A percentile compares a stretch with the other conserved stretches of the same genome.
Evolutionary conservation across 148 eudicot species (phyloP).

Genomic region (Silene uniflora): DNA sequence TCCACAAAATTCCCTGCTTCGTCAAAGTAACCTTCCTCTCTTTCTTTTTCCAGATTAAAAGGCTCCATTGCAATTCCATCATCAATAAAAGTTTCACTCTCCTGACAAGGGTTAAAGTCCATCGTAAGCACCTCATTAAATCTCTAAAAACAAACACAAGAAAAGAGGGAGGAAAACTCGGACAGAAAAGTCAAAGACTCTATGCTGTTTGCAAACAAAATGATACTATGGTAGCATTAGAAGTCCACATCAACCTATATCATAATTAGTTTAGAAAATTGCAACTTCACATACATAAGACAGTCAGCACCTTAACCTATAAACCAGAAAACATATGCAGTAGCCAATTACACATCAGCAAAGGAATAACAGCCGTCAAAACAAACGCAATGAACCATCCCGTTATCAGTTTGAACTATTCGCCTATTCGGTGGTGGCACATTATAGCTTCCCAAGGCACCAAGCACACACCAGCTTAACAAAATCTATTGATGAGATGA

Average conservation of each 20-base stretch:
- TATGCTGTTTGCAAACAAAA: no score
- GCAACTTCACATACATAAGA: not conserved
- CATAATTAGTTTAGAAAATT: not conserved
- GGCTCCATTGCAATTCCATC: constrained; percentile 79
- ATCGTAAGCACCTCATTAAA: constrained; percentile 10
- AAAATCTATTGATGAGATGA: not conserved
- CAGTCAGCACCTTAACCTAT: not conserved
- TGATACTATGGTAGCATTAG: not conserved
- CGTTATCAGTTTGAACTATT: not conserved
- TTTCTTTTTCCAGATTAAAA: constrained; percentile 75
- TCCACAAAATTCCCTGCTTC: constrained; percentile 84
- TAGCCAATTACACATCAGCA: not conserved
- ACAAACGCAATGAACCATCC: not conserved
- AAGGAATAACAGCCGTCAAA: not conserved
- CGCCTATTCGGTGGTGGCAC: not conserved
- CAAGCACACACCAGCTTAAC: not conserved
- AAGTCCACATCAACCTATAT: not conserved
- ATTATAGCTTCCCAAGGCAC: not conserved
- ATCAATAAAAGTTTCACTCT: constrained; percentile 53
- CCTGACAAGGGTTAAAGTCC: constrained; percentile 45
- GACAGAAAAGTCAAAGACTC: no score
- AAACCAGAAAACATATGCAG: not conserved
- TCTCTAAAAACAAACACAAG: not conserved
- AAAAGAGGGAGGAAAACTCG: constrained; percentile 13
- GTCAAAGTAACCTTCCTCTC: constrained; percentile 96